Conservation (phyloP, 2,329 filamentous ascomycete species). For the Anthostomella pinea region DNA sequence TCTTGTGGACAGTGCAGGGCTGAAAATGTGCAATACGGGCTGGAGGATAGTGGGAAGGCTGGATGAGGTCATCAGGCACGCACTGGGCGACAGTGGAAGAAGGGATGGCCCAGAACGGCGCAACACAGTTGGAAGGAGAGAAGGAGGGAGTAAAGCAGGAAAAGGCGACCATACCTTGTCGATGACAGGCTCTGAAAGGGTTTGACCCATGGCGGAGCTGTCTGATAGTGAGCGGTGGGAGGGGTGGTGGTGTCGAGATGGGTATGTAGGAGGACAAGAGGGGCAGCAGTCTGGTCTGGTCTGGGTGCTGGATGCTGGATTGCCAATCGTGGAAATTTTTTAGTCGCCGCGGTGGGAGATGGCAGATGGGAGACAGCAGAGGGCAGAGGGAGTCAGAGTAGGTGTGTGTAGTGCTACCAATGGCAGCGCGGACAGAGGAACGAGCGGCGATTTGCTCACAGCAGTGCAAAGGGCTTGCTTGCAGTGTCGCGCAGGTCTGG, state of each 20-base stretch:
- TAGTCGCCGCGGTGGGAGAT: conserved; percentile 14
- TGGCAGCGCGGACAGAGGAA: not conserved
- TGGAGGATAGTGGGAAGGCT: conserved; percentile 8
- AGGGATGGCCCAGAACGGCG: conserved; percentile 11
- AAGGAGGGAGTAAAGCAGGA: conserved; percentile 9
- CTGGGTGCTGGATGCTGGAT: too few relatives aligned
- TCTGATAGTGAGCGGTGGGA: conserved; percentile 21
- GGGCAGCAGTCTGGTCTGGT: too few relatives aligned
- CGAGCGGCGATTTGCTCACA: too few relatives aligned
- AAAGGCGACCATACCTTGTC: conserved; percentile 77
- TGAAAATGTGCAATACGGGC: not conserved
- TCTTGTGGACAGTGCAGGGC: conserved; percentile 1
- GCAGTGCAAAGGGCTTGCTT: too few relatives aligned
- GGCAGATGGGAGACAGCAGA: not conserved
- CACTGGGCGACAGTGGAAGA: conserved; percentile 11
- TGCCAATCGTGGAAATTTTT: conserved; percentile 22
- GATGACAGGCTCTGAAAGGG: conserved; percentile 96
- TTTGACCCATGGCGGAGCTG: conserved; percentile 81
- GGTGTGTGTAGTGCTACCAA: not conserved
- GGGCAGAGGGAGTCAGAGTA: conserved; percentile 2
- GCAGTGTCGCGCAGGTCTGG: too few relatives aligned
- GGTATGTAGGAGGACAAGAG: conserved; percentile 24
- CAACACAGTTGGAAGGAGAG: conserved; percentile 20
- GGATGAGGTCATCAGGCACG: conserved; percentile 21
- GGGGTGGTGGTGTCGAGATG: conserved; percentile 23